Evolutionary conservation across 2,329 filamentous ascomycete genomes (phyloP).

Genomic region (Chalaropsis ovoidea): DNA sequence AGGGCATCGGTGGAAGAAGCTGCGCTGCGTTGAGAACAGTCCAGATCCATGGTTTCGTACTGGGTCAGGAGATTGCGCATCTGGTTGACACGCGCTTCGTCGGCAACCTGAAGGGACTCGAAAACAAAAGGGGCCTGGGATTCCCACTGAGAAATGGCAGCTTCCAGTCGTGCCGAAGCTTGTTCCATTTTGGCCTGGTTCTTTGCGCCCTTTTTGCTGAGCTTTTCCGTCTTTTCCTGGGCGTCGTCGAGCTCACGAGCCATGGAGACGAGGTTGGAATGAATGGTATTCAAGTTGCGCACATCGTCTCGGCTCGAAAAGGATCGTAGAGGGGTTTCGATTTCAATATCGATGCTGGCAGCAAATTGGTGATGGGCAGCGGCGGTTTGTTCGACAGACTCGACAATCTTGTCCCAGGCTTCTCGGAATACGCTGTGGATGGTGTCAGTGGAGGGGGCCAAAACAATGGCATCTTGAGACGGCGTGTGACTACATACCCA

Average conservation of each 20-base stretch:
- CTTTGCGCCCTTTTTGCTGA: conserved; percentile 67
- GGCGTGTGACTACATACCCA: conserved; percentile 52
- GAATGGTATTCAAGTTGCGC: conserved; percentile 68
- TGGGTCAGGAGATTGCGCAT: conserved; percentile 85
- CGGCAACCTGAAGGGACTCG: conserved; percentile 79
- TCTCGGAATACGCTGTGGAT: conserved; percentile 66
- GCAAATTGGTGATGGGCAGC: conserved; percentile 74
- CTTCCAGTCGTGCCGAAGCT: conserved; percentile 62
- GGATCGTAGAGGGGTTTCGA: conserved; percentile 70
- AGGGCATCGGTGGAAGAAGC: conserved; percentile 68
- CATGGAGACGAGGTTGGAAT: conserved; percentile 67
- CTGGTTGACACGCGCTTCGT: conserved; percentile 82
- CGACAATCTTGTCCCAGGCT: conserved; percentile 81
- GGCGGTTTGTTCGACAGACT: conserved; percentile 69
- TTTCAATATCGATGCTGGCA: conserved; percentile 73
- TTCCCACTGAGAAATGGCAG: conserved; percentile 78
- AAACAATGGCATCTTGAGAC: neutral
- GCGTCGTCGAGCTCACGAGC: conserved; percentile 78
- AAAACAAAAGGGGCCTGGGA: conserved; percentile 91
- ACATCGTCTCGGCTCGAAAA: conserved; percentile 69
- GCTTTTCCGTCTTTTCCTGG: conserved; percentile 75
- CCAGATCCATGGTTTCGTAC: conserved; percentile 83
- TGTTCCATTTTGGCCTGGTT: conserved; percentile 67
- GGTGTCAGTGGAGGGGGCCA: neutral
- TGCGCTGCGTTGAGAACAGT: conserved; percentile 68